These are phyloP conservation scores for Trypanosoma caninum DNA, from an alignment of 208 protist genomes.

Conservation along the genomic window DNA sequence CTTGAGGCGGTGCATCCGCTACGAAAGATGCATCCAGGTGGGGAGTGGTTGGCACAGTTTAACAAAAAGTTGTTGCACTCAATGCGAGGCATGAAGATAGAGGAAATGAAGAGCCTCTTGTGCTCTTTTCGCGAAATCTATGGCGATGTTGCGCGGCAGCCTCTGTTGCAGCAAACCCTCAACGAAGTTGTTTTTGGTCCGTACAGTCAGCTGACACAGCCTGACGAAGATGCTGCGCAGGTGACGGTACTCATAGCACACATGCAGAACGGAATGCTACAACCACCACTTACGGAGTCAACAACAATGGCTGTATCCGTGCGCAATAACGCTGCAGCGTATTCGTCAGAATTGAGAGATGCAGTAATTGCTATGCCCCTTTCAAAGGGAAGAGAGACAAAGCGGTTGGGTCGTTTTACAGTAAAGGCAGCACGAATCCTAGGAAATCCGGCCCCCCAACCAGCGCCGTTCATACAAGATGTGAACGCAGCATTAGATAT, in stretches of 20 bases:
- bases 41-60: conserved; percentile 57
- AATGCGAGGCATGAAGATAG: conserved; percentile 2
- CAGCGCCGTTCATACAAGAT: conserved; percentile 4
- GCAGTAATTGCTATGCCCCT: conserved; percentile 65
- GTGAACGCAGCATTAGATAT: conserved; percentile 16
- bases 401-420: conserved; percentile 29
- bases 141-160: conserved; percentile 45
- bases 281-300: conserved; percentile 46
- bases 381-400: conserved; percentile 23
- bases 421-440: conserved; percentile 28
- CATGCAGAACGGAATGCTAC: conserved; percentile 64
- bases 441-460: neutral
- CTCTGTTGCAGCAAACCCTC: conserved; percentile 55
- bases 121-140: conserved; percentile 60
- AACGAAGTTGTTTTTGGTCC: conserved; percentile 31
- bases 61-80: conserved; percentile 27
- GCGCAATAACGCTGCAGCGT: conserved; percentile 20
- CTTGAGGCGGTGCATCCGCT: conserved; percentile 47
- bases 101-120: conserved; percentile 58
- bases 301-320: conserved; percentile 33
- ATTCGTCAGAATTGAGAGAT: conserved; percentile 38
- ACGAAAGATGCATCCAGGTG: conserved; percentile 28
- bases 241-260: conserved; percentile 65
- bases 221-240: conserved; percentile 49
- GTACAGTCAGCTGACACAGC: conserved; percentile 25